Conservation (phyloP, 2,329 filamentous ascomycete genomes). For the Aspergillus unguis region DNA sequence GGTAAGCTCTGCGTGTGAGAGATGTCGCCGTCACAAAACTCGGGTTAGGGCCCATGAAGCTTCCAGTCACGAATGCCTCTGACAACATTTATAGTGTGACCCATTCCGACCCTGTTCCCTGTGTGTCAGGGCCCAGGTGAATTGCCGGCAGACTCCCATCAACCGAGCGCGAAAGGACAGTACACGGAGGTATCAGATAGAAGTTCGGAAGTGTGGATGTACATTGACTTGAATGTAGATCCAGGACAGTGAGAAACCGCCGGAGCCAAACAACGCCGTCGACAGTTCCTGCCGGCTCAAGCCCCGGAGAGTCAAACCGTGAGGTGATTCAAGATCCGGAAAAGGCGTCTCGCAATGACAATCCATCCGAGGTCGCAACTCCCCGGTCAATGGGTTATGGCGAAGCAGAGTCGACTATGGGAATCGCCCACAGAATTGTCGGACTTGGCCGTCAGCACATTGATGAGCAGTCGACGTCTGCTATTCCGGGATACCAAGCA, state of each 20-base stretch:
- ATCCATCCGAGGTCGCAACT: not conserved
- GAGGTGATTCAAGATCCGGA: no score
- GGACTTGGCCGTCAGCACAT: conserved; percentile 26
- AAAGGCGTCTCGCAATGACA: not conserved
- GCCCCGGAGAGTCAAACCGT: no score
- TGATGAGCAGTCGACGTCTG: conserved; percentile 32
- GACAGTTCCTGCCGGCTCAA: no score
- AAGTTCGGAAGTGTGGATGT: no score
- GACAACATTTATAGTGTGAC: conserved; percentile 27
- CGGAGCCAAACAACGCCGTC: no score
- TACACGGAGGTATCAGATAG: no score
- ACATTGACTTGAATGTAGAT: no score
- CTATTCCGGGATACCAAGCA: conserved; percentile 33
- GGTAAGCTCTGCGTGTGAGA: conserved; percentile 29
- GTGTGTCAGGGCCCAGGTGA: conserved; percentile 29
- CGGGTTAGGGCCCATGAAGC: conserved; percentile 18
- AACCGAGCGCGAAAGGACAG: conserved; percentile 2
- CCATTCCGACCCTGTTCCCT: conserved; percentile 33
- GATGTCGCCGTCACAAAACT: conserved; percentile 31
- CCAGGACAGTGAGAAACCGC: no score
- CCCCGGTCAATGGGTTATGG: no score
- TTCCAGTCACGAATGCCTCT: not conserved
- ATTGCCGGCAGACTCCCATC: conserved; percentile 15
- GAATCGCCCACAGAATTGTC: conserved; percentile 33
- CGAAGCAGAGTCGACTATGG: conserved; percentile 36